These are phyloP conservation scores for Talaromyces stipitatus DNA, from an alignment of 495 filamentous ascomycete species.

Conservation along the genomic window DNA sequence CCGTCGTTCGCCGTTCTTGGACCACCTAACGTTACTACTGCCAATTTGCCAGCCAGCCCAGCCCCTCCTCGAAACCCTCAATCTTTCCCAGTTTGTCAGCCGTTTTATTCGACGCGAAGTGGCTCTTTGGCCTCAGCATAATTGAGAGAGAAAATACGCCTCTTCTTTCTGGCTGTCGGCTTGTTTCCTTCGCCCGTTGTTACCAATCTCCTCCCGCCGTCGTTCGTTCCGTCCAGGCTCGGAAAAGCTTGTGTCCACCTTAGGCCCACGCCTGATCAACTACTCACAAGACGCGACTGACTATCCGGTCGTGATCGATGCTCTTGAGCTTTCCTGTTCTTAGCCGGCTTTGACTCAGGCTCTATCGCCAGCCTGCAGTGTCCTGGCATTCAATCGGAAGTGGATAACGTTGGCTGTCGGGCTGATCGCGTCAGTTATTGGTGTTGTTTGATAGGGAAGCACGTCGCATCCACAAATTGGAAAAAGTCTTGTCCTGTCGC, in stretches of 20 bases:
- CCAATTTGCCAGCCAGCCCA: neutral
- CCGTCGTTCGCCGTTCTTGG: neutral
- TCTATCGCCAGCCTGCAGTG: constrained; percentile 22
- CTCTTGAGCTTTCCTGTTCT: constrained; percentile 20
- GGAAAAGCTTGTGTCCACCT: neutral
- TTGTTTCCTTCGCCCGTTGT: neutral
- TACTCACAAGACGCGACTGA: constrained; percentile 1
- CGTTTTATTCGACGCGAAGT: neutral
- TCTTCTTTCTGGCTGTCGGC: neutral
- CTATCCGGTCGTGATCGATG: constrained; percentile 9
- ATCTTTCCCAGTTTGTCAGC: constrained; percentile 5
- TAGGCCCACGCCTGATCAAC: neutral
- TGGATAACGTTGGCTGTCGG: constrained; percentile 19
- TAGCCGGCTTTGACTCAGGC: constrained; percentile 16
- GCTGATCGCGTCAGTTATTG: constrained; percentile 27
- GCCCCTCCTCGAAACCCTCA: constrained; percentile 7
- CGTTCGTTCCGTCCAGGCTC: neutral
- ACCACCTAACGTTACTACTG: neutral
- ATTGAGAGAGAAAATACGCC: neutral
- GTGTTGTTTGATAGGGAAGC: constrained; percentile 3
- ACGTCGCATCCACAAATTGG: constrained; percentile 6
- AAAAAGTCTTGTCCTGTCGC: neutral
- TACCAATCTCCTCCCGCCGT: neutral
- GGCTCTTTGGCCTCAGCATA: neutral
- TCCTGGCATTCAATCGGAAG: constrained; percentile 35